phyloP scores from a whole-genome alignment of 768 basidiomycete genomes.

The Xanthoconium stramineum region DNA sequence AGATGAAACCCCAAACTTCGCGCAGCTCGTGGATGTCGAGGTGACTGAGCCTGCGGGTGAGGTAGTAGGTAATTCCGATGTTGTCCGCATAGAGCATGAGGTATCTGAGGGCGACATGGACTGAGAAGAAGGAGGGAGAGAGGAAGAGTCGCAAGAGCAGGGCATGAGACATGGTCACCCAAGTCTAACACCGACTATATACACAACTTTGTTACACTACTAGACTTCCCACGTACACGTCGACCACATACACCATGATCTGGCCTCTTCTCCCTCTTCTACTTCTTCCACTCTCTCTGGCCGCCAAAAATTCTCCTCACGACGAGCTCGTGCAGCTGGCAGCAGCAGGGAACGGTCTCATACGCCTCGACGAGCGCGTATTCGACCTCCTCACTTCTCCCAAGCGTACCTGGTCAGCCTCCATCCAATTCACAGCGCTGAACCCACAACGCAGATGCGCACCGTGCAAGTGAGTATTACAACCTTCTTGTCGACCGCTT shows the following conservation, averaged over 20 bases:
- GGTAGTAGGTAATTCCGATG: constrained; percentile 89
- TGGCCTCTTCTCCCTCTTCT: constrained; percentile 29
- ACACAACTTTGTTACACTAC: too few relatives aligned
- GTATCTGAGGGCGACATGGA: constrained; percentile 91
- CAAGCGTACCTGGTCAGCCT: constrained; percentile 82
- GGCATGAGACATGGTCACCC: constrained; percentile 56
- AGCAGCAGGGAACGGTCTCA: constrained; percentile 68
- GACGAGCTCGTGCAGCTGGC: constrained; percentile 69
- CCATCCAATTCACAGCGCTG: constrained; percentile 86
- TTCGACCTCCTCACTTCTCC: constrained; percentile 78
- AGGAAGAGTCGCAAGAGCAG: constrained; percentile 89
- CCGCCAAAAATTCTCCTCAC: constrained; percentile 32
- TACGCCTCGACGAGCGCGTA: constrained; percentile 69
- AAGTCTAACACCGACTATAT: too few relatives aligned
- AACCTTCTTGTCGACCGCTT: neutral
- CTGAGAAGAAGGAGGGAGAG: constrained; percentile 88
- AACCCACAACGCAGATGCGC: constrained; percentile 74
- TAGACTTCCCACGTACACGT: constrained; percentile 19
- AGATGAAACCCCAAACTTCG: constrained; percentile 89
- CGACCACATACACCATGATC: constrained; percentile 6
- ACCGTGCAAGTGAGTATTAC: constrained; percentile 81
- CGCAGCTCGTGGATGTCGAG: constrained; percentile 68
- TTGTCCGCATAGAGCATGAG: constrained; percentile 79
- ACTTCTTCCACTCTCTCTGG: constrained; percentile 32
- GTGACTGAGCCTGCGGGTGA: constrained; percentile 69